Conservation (phyloP, 371 early-diverging fungal species). For the Mortierella sp. region DNA sequence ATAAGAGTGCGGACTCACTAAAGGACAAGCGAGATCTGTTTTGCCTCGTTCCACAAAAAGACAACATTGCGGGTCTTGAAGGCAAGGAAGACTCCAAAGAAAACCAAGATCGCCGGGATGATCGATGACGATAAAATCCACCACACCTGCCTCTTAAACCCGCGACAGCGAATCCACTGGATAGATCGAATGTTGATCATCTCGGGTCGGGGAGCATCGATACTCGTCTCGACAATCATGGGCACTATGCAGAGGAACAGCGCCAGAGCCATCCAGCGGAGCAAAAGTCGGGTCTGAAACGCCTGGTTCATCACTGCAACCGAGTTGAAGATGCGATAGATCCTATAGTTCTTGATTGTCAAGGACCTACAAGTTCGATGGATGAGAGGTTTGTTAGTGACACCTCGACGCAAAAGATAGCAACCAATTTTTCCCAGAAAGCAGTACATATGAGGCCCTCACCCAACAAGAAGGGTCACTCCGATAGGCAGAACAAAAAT, state of each 20-base stretch:
- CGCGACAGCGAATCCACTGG: slow-evolving; percentile 37
- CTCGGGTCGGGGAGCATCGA: slow-evolving; percentile 9
- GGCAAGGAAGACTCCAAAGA: slow-evolving; percentile 30
- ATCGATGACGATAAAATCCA: not conserved
- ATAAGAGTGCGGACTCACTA: slow-evolving; percentile 11
- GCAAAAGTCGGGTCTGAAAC: slow-evolving; percentile 23
- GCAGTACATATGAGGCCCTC: not conserved
- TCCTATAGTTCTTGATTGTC: slow-evolving; percentile 38
- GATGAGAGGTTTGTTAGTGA: not conserved
- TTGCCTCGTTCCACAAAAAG: slow-evolving; percentile 25
- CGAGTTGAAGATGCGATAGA: slow-evolving; percentile 41
- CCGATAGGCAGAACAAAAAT: slow-evolving; percentile 20
- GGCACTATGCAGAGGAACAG: slow-evolving; percentile 16
- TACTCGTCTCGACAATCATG: slow-evolving; percentile 11
- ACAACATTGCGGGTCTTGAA: slow-evolving; percentile 26
- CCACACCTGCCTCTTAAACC: not conserved
- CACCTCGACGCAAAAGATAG: not conserved
- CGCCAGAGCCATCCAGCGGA: slow-evolving; percentile 19
- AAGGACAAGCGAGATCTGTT: slow-evolving; percentile 22
- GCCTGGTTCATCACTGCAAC: slow-evolving; percentile 21
- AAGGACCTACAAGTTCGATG: slow-evolving; percentile 15
- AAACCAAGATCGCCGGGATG: not conserved
- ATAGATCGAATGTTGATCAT: slow-evolving; percentile 20
- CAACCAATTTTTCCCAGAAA: too few species aligned
- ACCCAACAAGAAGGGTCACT: slow-evolving; percentile 25